These are phyloP conservation scores for Pseudomicrostroma phylloplanum DNA, from an alignment of 1,284 basidiomycete genomes.

Conservation along the genomic window DNA sequence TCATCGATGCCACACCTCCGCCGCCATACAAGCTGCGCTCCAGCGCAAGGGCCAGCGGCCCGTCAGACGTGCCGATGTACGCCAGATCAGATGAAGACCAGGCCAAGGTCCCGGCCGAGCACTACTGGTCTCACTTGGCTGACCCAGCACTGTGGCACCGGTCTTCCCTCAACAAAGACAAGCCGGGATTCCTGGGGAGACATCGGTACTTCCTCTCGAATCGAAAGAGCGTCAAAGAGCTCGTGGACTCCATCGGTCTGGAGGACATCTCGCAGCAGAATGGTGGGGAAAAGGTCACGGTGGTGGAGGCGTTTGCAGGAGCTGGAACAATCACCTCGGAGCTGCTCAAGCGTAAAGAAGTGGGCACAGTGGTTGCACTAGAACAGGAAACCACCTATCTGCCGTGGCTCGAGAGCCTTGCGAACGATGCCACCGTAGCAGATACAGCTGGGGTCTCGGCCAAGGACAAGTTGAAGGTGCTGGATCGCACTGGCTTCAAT, in stretches of 20 bases:
- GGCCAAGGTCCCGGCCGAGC: too few species aligned
- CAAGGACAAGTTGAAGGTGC: slow-evolving; percentile 5
- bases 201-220: not conserved
- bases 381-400: slow-evolving; percentile 27
- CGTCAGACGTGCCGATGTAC: too few species aligned
- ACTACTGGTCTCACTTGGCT: not conserved
- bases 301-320: slow-evolving; percentile 46
- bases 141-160: not conserved
- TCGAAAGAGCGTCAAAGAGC: not conserved
- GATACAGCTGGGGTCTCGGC: not conserved
- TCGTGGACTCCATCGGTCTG: slow-evolving; percentile 1
- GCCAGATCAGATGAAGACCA: too few species aligned
- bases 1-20: too few species aligned
- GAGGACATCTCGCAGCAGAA: not conserved
- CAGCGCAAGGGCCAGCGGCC: too few species aligned
- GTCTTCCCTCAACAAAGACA: not conserved
- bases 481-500: not conserved
- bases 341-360: slow-evolving; percentile 31
- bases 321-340: slow-evolving; percentile 39
- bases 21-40: too few species aligned
- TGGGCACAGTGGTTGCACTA: slow-evolving; percentile 45
- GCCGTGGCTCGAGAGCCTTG: slow-evolving; percentile 17
- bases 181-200: not conserved
- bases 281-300: slow-evolving; percentile 32
- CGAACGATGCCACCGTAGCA: slow-evolving; percentile 16